phyloP scores from a whole-genome alignment of 768 basidiomycete genomes.

The Rhizopogon salebrosus region DNA sequence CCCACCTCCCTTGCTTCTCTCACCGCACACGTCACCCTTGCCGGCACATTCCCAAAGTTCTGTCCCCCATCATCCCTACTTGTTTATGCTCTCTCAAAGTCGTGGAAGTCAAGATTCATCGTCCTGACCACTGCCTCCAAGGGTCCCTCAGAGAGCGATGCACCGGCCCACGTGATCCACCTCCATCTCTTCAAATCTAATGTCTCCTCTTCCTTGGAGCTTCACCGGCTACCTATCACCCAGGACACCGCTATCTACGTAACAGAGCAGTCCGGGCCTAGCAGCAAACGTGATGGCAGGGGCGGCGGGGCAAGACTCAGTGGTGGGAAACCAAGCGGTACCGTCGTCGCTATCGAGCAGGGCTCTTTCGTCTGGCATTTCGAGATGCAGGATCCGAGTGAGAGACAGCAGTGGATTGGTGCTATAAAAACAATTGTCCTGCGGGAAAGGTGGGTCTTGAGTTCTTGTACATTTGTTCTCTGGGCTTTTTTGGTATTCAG shows the following conservation, averaged over 20 bases:
- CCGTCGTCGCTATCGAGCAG: constrained; percentile 25
- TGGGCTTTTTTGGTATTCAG: too few relatives aligned
- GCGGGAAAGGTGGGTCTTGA: constrained; percentile 33
- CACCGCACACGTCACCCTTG: constrained; percentile 44
- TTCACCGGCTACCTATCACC: constrained; percentile 72
- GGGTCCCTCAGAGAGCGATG: constrained; percentile 17
- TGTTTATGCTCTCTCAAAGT: constrained; percentile 66
- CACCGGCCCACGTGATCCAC: constrained; percentile 37
- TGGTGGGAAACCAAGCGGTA: neutral
- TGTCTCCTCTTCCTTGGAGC: constrained; percentile 55
- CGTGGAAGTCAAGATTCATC: constrained; percentile 65
- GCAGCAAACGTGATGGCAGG: constrained; percentile 3
- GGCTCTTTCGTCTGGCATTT: constrained; percentile 65
- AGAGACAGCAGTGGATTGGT: constrained; percentile 73
- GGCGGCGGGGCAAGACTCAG: neutral
- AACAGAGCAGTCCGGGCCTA: neutral
- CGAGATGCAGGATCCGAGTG: constrained; percentile 54
- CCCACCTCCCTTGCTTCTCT: constrained; percentile 55
- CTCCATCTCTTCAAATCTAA: constrained; percentile 71
- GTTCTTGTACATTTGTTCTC: too few relatives aligned
- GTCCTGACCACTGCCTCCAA: constrained; percentile 40
- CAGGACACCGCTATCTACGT: constrained; percentile 75
- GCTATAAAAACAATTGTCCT: constrained; percentile 70
- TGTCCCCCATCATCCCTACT: constrained; percentile 64
- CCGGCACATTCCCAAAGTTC: constrained; percentile 59